Evolutionary conservation across 2,329 filamentous ascomycete genomes (phyloP), one percentile per base, ranked within the genome.

Genomic region (Penicillium sp.): DNA sequence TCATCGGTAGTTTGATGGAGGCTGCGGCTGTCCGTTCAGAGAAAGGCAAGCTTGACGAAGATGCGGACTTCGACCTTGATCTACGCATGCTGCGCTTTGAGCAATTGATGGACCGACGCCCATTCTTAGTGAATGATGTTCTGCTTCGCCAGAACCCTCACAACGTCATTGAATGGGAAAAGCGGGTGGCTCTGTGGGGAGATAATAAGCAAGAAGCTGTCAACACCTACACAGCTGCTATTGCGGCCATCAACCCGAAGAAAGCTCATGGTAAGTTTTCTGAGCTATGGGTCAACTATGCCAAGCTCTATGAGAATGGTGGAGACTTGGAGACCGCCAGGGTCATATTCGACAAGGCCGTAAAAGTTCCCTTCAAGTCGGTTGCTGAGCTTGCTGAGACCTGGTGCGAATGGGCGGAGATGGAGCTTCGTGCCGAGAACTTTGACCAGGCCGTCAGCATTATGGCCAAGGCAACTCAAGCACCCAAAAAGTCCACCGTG

Each of bases 371-470:
- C 0, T 99, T 95, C 80, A 97, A 96, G 68, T 95, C 92, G 0
- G 93, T 99, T n/a, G 86, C 89, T 28, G 94, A 99, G 73, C 81
- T 99, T 52, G 94, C 94, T 18, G 94, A 99, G 66, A 95, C 94
- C 82, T 99, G 94, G 94, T 95, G 95, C 59, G 91, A 96, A 74
- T 99, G 94, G 93, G 93, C 95, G 1, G 93, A 99, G 73, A 90
- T 99, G 88, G 94, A 99, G 71, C 80, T 99, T 45, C 88, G 94
- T 45, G 91, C 91, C 65, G 92, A 97, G 66, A 95, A 97, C 68
- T 96, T 97, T 60, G 92, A 97, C 68, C 88, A 89, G 65, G 94
- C 95, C 3, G 87, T 96, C 57, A 87, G 88, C 56, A 93, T 99
- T 69, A 96, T 99, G 92, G 89, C 90, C 38, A 97, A 96, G 72